Evolutionary conservation across 106 monocot genomes (phyloP).

Genomic region (Dendrobium nobile): DNA sequence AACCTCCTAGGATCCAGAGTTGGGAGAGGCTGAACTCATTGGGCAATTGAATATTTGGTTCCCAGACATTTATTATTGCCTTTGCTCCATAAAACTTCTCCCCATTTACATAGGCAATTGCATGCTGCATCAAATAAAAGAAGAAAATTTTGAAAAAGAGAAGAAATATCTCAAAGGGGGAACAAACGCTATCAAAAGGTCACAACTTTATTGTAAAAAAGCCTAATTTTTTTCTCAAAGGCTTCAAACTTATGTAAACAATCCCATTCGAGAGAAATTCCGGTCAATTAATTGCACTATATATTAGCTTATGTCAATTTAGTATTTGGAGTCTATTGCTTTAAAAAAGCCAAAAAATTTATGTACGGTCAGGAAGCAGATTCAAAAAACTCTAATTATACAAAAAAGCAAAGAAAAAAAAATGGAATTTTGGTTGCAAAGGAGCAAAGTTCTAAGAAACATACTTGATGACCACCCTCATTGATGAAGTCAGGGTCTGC

Average conservation of each 20-base stretch:
- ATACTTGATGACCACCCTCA: slow-evolving; percentile 59
- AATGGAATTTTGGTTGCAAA: too few relatives aligned
- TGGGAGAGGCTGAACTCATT: slow-evolving; percentile 81
- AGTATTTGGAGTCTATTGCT: not conserved
- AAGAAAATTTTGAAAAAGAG: slow-evolving; percentile 1
- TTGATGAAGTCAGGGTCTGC: slow-evolving; percentile 51
- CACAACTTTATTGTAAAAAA: not conserved
- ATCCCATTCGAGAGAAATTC: not conserved
- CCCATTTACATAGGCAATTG: slow-evolving; percentile 60
- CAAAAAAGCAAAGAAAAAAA: too few relatives aligned
- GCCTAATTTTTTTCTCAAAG: not conserved
- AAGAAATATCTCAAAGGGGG: not conserved
- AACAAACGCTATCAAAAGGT: not conserved
- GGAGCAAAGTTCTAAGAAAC: not conserved
- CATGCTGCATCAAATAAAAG: slow-evolving; percentile 32
- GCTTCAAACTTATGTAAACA: not conserved
- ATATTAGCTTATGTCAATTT: not conserved
- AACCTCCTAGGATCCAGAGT: slow-evolving; percentile 57
- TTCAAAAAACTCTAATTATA: too few relatives aligned
- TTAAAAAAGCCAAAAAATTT: too few relatives aligned
- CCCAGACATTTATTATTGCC: slow-evolving; percentile 70
- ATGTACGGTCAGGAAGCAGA: too few relatives aligned
- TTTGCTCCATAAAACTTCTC: slow-evolving; percentile 66
- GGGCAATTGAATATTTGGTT: slow-evolving; percentile 50
- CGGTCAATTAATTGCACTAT: not conserved